Base-by-base conservation (phyloP, 2,329 filamentous ascomycete genomes). In the Aspergillus ibericus region DNA sequence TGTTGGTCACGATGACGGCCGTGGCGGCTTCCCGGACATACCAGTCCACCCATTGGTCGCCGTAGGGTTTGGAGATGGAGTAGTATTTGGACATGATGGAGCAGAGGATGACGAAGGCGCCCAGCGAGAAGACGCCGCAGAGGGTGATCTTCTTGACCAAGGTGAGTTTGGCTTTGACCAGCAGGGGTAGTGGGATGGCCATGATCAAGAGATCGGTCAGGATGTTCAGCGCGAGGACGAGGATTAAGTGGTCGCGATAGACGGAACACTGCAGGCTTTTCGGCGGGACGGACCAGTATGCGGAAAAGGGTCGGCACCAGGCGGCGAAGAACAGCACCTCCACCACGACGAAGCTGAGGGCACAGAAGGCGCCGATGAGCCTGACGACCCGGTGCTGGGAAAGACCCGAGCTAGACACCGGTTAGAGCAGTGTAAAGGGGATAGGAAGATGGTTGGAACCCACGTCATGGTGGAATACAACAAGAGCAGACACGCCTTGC, bases 21-120 rank as follows among this genome's bases (percentile, higher is more conserved):
- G 85, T 85, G 46, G 81, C 83, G 12, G 81, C 80, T 67, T 88
- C 85, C 27, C 83, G 80, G 8, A 85, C 80, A 62, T 86, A 85
- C 84, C 85, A 88, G 63, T 81, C 81, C 0, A 85, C 80, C 77
- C 85, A 88, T 36, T 81, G 71, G 13, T 76, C 74, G 2, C 82
- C 82, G 67, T 84, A 86, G 0, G 82, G 82, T 18, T 83, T 72
- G 15, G 74, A 80, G 59, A 88, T 86, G 46, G 83, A 85, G 72
- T 85, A 86, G 66, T 85, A 84, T 59, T 86, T 85, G 18, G 86
- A 87, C 15, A 88, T 73, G 5, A 83, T 78, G 10, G 84, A 83
- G 16, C 82, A 82, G 13, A 87, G 72, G 52, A 88, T 84, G 65
- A 82, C 73, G 59, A 85, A 82, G 3, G 82, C 66, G 1, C 85